Evolutionary conservation across 2,329 filamentous ascomycete genomes (phyloP), one percentile per base, ranked within the genome.

Genomic region (Diaporthe longicolla): DNA sequence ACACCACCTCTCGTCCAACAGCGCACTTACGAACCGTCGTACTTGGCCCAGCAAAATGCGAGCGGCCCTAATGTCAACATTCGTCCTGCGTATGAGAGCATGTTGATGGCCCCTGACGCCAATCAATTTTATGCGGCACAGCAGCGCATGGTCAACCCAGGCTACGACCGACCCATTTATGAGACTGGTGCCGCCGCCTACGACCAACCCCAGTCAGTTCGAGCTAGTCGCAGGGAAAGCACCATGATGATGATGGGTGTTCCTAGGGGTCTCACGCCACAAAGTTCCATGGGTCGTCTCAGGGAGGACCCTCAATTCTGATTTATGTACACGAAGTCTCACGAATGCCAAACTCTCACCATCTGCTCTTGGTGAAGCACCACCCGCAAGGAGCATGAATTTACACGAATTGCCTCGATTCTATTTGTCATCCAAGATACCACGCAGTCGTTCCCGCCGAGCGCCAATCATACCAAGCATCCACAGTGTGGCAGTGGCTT

Each of bases 191-290:
- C 75, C 13, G 74, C 75, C 13, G 72, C 72, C 13, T 83, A 84
- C 65, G 82, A 85, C 50, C 83, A 83, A 70, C 79, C 80, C 11
- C 83, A 83, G 35, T 76, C 77, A 43, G 78, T 78, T 75, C 88
- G 84, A 77, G 79, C 80, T 54, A 89, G 86, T 79, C 85, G 89
- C 65, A 87, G 91, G 66, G 90, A 93, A 81, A 93, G 91, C 78
- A 84, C 86, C 59, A 89, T 92, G 81, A 89, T 91, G 75, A 86
- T 87, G 79, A 84, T 87, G 73, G 83, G 84, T 26, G 84, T 87
- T 76, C 80, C 82, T 68, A 82, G 85, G 78, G 84, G 85, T 35
- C 80, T 89, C 43, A 87, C 84, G 70, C 84, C 86, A 26, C 88
- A 89, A 77, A 82, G 82, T 52, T 88, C 87, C 0, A 88, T 86